Conservation (phyloP, 2,329 filamentous ascomycete species). For the Aspergillus neoniger region DNA sequence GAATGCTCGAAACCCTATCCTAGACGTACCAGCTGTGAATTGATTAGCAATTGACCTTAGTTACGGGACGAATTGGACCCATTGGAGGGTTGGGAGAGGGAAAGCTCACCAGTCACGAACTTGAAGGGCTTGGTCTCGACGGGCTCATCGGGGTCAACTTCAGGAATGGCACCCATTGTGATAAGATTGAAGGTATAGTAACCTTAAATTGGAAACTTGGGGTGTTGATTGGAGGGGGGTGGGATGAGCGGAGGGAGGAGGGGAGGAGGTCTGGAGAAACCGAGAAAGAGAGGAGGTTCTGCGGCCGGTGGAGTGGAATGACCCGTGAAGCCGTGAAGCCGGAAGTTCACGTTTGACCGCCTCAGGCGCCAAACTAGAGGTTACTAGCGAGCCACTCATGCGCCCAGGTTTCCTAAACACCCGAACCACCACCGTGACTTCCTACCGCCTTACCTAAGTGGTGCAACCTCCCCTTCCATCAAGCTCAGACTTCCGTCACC, state of each 20-base stretch:
- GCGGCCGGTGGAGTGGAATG: slow-evolving; percentile 31
- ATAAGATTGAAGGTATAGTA: slow-evolving; percentile 32
- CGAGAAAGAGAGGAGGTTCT: slow-evolving; percentile 33
- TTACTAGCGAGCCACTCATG: slow-evolving; percentile 38
- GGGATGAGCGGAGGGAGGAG: slow-evolving; percentile 13
- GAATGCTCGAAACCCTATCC: slow-evolving; percentile 16
- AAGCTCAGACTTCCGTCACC: slow-evolving; percentile 26
- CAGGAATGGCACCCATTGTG: slow-evolving; percentile 79
- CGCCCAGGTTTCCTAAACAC: slow-evolving; percentile 39
- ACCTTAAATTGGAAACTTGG: slow-evolving; percentile 17
- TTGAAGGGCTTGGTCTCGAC: slow-evolving; percentile 99
- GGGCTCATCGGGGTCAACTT: slow-evolving; percentile 67
- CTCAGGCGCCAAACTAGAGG: slow-evolving; percentile 26
- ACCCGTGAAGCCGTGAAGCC: slow-evolving; percentile 40
- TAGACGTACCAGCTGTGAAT: slow-evolving; percentile 51
- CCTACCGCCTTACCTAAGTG: slow-evolving; percentile 15
- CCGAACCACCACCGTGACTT: slow-evolving; percentile 25
- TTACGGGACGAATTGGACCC: slow-evolving; percentile 28
- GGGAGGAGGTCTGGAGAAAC: slow-evolving; percentile 24
- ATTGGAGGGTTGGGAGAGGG: slow-evolving; percentile 18
- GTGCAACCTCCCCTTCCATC: slow-evolving; percentile 23
- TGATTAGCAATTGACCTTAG: slow-evolving; percentile 45
- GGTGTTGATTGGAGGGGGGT: slow-evolving; percentile 20
- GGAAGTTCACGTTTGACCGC: slow-evolving; percentile 34
- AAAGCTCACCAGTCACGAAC: slow-evolving; percentile 91